Conservation (phyloP, 2,329 filamentous ascomycete genomes). For the Chaetomiaceae sp. region DNA sequence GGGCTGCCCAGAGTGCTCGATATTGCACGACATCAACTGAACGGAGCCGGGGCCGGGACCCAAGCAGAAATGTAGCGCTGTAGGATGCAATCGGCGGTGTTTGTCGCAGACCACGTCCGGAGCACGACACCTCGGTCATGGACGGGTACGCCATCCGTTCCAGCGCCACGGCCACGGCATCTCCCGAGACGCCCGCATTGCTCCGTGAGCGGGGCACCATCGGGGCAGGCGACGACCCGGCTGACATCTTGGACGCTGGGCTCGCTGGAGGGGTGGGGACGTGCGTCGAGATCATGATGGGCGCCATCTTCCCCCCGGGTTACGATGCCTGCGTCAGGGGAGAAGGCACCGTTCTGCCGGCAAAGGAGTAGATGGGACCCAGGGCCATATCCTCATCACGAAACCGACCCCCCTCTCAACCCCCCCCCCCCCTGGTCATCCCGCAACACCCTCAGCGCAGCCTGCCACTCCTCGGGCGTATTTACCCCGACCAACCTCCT, state of each 20-base stretch:
- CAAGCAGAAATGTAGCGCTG: not conserved
- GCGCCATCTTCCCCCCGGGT: constrained; percentile 24
- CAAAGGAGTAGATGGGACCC: not conserved
- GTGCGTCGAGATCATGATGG: constrained; percentile 30
- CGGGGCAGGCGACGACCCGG: constrained; percentile 8
- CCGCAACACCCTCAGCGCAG: not conserved
- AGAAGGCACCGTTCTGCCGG: constrained; percentile 3
- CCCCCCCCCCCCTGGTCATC: not conserved
- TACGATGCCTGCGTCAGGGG: constrained; percentile 15
- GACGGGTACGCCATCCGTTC: constrained; percentile 27
- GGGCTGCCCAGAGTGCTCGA: not conserved
- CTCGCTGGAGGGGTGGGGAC: not conserved
- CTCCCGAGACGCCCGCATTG: constrained; percentile 10
- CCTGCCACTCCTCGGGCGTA: constrained; percentile 17
- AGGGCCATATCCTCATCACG: constrained; percentile 6
- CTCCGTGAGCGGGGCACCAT: constrained; percentile 4
- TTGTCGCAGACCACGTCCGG: constrained; percentile 18
- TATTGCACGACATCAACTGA: not conserved
- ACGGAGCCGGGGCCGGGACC: not conserved
- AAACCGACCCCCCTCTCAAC: not conserved
- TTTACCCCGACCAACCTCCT: constrained; percentile 6
- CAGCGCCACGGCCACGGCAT: constrained; percentile 17
- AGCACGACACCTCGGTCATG: constrained; percentile 28
- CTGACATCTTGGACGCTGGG: not conserved
- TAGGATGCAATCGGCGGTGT: not conserved